phyloP scores from a whole-genome alignment of 2,329 filamentous ascomycete species.

The Exophiala xenobiotica region DNA sequence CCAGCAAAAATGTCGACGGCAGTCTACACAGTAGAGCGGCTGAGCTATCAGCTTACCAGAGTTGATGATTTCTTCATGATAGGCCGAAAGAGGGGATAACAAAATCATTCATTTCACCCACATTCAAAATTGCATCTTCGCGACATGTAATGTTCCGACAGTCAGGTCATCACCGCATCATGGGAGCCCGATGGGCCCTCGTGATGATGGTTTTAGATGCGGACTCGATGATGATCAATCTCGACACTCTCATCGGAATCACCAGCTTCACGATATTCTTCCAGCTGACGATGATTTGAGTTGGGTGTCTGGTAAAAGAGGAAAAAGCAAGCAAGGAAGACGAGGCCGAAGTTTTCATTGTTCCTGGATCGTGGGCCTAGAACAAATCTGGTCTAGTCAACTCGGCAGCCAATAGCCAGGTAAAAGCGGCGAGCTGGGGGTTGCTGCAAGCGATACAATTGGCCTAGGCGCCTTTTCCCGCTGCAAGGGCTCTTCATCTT shows the following conservation, averaged over 20 bases:
- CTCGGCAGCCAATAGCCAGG: no score
- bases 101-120: no score
- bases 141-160: conserved; percentile 54
- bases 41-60: conserved; percentile 56
- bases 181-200: conserved; percentile 63
- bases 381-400: background rate
- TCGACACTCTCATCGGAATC: conserved; percentile 72
- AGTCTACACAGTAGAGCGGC: conserved; percentile 42
- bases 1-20: conserved; percentile 40
- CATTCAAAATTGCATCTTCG: conserved; percentile 27
- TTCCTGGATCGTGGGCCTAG: conserved; percentile 4
- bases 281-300: conserved; percentile 72
- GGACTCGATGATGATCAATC: conserved; percentile 54
- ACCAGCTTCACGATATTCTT: conserved; percentile 57
- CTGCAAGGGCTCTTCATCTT: background rate
- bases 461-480: background rate
- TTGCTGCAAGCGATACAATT: background rate
- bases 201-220: conserved; percentile 81
- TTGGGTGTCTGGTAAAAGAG: conserved; percentile 63
- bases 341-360: conserved; percentile 8
- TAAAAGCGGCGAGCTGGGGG: conserved; percentile 7
- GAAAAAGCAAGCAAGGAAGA: conserved; percentile 42
- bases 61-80: conserved; percentile 28
- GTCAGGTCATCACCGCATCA: conserved; percentile 68
- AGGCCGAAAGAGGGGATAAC: conserved; percentile 10